Base-by-base conservation (phyloP, 345 rosid species). In the Citrus maxima region DNA sequence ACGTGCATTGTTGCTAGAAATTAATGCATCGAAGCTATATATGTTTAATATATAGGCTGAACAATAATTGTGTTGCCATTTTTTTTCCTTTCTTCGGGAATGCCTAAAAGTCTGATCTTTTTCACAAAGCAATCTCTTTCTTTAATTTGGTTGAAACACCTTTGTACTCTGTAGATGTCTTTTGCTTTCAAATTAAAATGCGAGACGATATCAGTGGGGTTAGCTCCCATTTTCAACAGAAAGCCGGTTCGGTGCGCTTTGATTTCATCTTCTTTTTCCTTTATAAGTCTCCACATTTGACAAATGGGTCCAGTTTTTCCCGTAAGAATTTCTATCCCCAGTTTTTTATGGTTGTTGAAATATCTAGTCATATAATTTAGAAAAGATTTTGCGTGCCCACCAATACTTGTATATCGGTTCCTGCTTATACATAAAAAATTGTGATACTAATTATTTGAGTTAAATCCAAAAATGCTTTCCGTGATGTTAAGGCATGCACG, bases 131-230 rank as follows among this genome's bases (percentile, higher is more conserved):
- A 80, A 63, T 13, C 49, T 37, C 55, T 69, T 30, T 37, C 64
- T 62, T 46, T 46, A 13, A 46, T 18, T 67, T 79, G 81, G 80
- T 42, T 54, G 51, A 76, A 63, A 70, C 72, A 67, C 77, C 67
- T 77, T 46, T 46, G 51, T 46, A 46, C 24, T 34, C 35, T 46
- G 35, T 61, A 62, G 59, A 73, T 10, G 42, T 72, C 77, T 72
- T 78, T 82, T 76, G 79, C 80, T 79, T 46, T 81, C 78, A 54
- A 71, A 46, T 74, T 74, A 76, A 54, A 71, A 46, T 32, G n/a
- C 7, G 8, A 16, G 77, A 74, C 42, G 72, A 72, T 72, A 72
- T 42, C 67, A 58, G 77, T 32, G 27, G 73, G 70, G 56, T 27
- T 58, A 5, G 58, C 21, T 67, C 76, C 77, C 37, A 62, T 82